Evolutionary conservation across 257 asterid species (phyloP), one percentile per base, ranked within the genome.

Genomic region (Ocimum tenuiflorum): DNA sequence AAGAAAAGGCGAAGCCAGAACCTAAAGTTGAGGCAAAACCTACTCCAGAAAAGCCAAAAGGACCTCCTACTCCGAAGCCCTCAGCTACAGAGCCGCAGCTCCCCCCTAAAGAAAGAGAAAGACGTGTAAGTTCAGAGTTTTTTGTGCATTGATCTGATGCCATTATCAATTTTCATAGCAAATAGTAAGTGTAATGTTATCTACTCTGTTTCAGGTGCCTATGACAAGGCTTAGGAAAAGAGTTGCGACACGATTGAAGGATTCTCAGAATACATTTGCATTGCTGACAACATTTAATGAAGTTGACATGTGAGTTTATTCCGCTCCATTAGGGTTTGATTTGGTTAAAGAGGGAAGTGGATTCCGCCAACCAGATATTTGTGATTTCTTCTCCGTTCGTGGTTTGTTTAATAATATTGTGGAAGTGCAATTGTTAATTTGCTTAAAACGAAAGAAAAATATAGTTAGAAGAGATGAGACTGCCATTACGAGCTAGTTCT

Each of bases 161-260:
- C 42, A 49, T 24, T 49, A 23, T 29, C 13, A 18, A 20, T 52
- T 67, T 51, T 39, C 43, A 42, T 22, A 41, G 20, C 27, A n/a
- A n/a, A 3, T 47, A 2, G 13, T 57, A 11, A 62, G 46, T 36
- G 52, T 75, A 45, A 52, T 35, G 24, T n/a, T 58, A 31, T 70
- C 24, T 70, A 46, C 48, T 59, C 27, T 69, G 11, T 11, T 74
- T 56, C 77, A 94, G 99, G 97, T 94, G 72, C 92, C 97, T 8
- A 94, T 94, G 99, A 94, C 99, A 55, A 88, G 97, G 84, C 94
- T 94, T 53, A 83, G 99, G 75, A 90, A 94, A 77, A 66, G 99
- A 64, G 96, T 94, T 68, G 96, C 95, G 51, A 81, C 91, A 0
- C 89, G 99, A 69, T 77, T 94, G 91, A 90, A 94, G 79, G 99